Evolutionary conservation across 1,284 basidiomycete genomes (phyloP).

Genomic region (Xerocomus nothofagi): DNA sequence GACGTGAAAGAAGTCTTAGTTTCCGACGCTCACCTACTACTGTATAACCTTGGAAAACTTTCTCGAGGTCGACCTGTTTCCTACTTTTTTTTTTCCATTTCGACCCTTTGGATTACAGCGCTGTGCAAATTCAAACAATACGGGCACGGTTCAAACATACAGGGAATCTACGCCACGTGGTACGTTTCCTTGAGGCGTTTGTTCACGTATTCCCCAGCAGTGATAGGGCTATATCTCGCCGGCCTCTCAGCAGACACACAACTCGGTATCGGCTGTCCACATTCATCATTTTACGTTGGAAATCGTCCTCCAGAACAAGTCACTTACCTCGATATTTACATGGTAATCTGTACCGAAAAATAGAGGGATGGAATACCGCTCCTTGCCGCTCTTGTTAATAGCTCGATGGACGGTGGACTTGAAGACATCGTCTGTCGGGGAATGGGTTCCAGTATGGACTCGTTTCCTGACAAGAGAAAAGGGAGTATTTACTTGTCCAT

Average conservation of each 20-base stretch:
- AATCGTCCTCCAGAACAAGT: background rate
- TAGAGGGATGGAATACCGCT: slow-evolving; percentile 79
- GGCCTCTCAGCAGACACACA: slow-evolving; percentile 66
- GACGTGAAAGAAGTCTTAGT: too few relatives aligned
- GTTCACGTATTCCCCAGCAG: slow-evolving; percentile 67
- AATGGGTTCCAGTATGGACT: background rate
- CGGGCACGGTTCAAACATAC: too few relatives aligned
- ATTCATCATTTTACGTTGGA: background rate
- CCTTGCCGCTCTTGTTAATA: slow-evolving; percentile 67
- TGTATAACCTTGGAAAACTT: too few relatives aligned
- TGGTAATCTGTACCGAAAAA: slow-evolving; percentile 83
- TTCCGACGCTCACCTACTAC: too few relatives aligned
- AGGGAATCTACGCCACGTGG: slow-evolving; percentile 17
- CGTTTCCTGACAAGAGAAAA: background rate
- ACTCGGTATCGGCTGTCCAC: slow-evolving; percentile 57
- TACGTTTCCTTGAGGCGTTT: slow-evolving; percentile 55
- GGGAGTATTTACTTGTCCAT: slow-evolving; percentile 72
- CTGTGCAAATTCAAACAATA: too few relatives aligned
- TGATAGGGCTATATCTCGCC: slow-evolving; percentile 57
- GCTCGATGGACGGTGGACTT: slow-evolving; percentile 85
- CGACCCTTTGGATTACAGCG: too few relatives aligned
- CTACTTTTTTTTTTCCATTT: too few relatives aligned
- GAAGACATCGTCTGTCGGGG: slow-evolving; percentile 73
- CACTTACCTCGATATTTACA: slow-evolving; percentile 64
- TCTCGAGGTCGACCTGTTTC: too few relatives aligned